Conservation (phyloP, 495 filamentous ascomycete genomes). For the Jackrogersella multiformis region DNA sequence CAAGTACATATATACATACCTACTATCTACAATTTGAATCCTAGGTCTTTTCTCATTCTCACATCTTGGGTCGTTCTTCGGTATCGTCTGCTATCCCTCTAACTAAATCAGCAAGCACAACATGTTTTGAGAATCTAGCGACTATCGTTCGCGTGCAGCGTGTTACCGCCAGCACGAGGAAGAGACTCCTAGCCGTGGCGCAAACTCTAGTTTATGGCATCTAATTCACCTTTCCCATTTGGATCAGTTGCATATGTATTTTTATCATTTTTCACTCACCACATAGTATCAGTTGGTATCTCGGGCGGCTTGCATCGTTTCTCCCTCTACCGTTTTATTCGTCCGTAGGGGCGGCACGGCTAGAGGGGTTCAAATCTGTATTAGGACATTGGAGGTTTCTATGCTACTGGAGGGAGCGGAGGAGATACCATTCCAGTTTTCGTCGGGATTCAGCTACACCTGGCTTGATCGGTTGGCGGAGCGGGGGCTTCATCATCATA, state of each 20-base stretch:
- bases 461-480: conserved; percentile 9
- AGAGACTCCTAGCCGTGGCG: not conserved
- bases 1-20: conserved; percentile 24
- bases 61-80: conserved; percentile 15
- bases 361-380: not conserved
- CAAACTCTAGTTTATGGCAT: not conserved
- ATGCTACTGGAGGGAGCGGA: conserved; percentile 19
- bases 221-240: conserved; percentile 1
- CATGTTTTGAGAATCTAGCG: conserved; percentile 7
- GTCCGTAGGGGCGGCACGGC: not conserved
- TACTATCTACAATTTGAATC: conserved; percentile 35
- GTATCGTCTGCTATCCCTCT: not conserved
- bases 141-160: not conserved
- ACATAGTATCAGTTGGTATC: conserved; percentile 13
- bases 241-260: conserved; percentile 26
- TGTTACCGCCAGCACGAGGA: not conserved
- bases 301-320: conserved; percentile 19
- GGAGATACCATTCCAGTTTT: conserved; percentile 29
- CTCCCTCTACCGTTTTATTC: not conserved
- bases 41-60: conserved; percentile 15
- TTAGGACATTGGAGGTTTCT: not conserved
- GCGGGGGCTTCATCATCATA: not conserved
- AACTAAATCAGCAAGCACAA: conserved; percentile 1
- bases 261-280: not conserved
- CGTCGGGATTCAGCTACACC: not conserved